Evolutionary conservation across 2,329 filamentous ascomycete species (phyloP).

Genomic region (Sphaerulina populicola): DNA sequence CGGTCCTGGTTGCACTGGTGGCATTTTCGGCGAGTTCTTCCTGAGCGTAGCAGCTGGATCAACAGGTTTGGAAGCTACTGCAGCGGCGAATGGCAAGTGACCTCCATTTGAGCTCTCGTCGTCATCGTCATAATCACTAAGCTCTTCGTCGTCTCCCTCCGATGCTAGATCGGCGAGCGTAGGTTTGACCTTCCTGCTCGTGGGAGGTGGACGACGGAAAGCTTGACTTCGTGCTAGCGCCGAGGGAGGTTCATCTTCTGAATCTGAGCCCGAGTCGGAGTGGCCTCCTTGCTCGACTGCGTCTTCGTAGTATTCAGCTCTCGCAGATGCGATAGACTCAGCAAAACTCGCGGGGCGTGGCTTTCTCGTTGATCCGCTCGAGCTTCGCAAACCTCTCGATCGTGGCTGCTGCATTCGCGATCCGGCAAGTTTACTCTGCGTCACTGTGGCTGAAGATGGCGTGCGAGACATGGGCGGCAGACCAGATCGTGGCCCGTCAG

Average conservation of each 20-base stretch:
- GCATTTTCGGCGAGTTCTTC: conserved; percentile 6
- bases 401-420: conserved; percentile 18
- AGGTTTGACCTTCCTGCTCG: conserved; percentile 12
- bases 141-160: conserved; percentile 29
- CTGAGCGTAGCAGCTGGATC: conserved; percentile 22
- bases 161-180: conserved; percentile 16
- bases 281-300: conserved; percentile 25
- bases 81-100: conserved; percentile 39
- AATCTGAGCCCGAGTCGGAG: conserved; percentile 28
- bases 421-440: conserved; percentile 31
- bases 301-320: conserved; percentile 25
- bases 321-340: conserved; percentile 12
- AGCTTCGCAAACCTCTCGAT: conserved; percentile 29
- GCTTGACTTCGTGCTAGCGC: conserved; percentile 38
- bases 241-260: conserved; percentile 31
- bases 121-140: conserved; percentile 36
- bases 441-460: conserved; percentile 43
- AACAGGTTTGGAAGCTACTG: conserved; percentile 20
- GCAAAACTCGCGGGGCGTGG: conserved; percentile 13
- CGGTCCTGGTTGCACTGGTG: not conserved
- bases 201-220: conserved; percentile 30
- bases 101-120: conserved; percentile 44
- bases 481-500: not conserved
- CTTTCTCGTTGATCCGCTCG: conserved; percentile 30
- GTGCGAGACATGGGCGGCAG: conserved; percentile 36